These are phyloP conservation scores for Hippophae tibetana DNA, from an alignment of 306 rosid genomes.

Conservation along the genomic window DNA sequence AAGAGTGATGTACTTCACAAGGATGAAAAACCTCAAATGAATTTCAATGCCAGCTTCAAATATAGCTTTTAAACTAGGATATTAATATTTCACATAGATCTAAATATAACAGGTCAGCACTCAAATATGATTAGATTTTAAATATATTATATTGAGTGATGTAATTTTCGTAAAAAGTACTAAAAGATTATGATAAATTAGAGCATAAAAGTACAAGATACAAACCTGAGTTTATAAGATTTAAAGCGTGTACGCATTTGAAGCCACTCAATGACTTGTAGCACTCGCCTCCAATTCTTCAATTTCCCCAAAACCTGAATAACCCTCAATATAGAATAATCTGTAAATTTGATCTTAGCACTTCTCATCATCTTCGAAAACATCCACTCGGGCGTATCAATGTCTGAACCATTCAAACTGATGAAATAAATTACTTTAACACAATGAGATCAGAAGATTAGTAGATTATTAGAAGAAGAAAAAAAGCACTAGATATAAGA, in stretches of 20 bases:
- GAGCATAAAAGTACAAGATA: conserved; percentile 8
- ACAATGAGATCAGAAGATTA: conserved; percentile 5
- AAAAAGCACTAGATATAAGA: conserved; percentile 11
- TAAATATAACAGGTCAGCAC: too few relatives aligned
- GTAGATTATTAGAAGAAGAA: conserved; percentile 14
- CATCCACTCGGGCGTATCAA: conserved; percentile 83
- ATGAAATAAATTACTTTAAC: conserved; percentile 25
- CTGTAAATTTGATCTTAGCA: conserved; percentile 70
- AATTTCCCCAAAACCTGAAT: conserved; percentile 73
- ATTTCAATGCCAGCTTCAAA: too few relatives aligned
- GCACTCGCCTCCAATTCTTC: conserved; percentile 85
- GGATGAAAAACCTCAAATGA: too few relatives aligned
- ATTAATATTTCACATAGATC: too few relatives aligned
- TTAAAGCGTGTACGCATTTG: conserved; percentile 77
- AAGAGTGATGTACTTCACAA: too few relatives aligned
- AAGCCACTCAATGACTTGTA: conserved; percentile 94
- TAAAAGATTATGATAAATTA: neutral
- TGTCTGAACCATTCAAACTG: conserved; percentile 91
- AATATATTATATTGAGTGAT: too few relatives aligned
- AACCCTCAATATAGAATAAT: conserved; percentile 71
- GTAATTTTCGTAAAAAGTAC: neutral
- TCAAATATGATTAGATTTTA: too few relatives aligned
- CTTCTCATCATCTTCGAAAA: conserved; percentile 84
- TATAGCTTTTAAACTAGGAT: too few relatives aligned
- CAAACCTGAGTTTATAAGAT: conserved; percentile 64